Conservation (phyloP, 352 stramenopile species). For the Phytophthora idaei region DNA sequence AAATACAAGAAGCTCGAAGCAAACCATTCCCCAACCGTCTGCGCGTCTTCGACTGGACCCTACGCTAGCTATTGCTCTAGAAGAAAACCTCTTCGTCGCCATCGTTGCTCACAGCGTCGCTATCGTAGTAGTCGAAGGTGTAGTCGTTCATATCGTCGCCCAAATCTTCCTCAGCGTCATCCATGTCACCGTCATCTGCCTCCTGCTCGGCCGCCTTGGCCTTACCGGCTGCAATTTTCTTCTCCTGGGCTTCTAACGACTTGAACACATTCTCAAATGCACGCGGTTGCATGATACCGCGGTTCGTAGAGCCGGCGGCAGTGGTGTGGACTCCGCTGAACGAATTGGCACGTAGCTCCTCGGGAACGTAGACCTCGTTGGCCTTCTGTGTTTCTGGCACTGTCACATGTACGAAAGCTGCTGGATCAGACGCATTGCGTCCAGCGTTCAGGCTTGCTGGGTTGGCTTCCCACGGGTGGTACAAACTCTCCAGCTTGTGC, state of each 20-base stretch:
- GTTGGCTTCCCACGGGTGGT: slow-evolving; percentile 63
- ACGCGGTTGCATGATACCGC: slow-evolving; percentile 66
- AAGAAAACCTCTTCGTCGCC: slow-evolving; percentile 82
- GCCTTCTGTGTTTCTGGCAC: slow-evolving; percentile 58
- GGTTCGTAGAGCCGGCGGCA: slow-evolving; percentile 17
- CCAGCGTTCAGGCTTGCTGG: slow-evolving; percentile 27
- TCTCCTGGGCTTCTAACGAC: slow-evolving; percentile 69
- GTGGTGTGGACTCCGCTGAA: slow-evolving; percentile 47
- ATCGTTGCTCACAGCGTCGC: slow-evolving; percentile 68
- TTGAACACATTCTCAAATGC: slow-evolving; percentile 78
- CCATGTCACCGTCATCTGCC: slow-evolving; percentile 55
- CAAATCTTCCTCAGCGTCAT: slow-evolving; percentile 72
- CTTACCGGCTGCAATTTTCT: slow-evolving; percentile 53
- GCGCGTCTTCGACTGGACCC: slow-evolving; percentile 13
- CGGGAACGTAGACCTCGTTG: slow-evolving; percentile 67
- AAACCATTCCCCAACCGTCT: slow-evolving; percentile 10
- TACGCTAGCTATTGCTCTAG: slow-evolving; percentile 25
- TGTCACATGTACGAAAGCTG: slow-evolving; percentile 69
- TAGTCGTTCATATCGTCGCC: slow-evolving; percentile 85
- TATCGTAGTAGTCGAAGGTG: slow-evolving; percentile 85
- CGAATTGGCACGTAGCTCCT: slow-evolving; percentile 65
- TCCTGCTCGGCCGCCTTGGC: slow-evolving; percentile 50
- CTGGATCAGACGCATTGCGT: slow-evolving; percentile 33
- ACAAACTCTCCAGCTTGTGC: slow-evolving; percentile 75
- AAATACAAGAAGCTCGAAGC: slow-evolving; percentile 35